phyloP scores from a whole-genome alignment of 805 yeast genomes.

The Starmerella sp. region DNA sequence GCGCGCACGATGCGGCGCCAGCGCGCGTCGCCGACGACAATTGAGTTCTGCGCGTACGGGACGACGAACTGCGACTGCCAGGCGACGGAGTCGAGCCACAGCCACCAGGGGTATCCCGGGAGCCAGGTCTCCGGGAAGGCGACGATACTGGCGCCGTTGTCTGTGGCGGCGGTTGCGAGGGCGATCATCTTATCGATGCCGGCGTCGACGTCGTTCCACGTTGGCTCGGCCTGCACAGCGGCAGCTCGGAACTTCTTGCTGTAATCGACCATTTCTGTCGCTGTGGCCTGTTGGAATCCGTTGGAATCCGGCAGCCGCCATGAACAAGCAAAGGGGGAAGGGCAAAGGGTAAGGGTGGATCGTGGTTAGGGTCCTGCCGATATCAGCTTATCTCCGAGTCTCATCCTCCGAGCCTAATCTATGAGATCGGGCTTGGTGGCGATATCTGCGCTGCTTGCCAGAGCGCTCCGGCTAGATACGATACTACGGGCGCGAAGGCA shows the following conservation, averaged over 20 bases:
- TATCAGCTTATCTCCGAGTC: too few relatives aligned
- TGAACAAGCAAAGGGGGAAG: too few relatives aligned
- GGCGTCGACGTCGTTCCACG: constrained; percentile 15
- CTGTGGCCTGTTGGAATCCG: too few relatives aligned
- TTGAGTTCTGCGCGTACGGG: constrained; percentile 6
- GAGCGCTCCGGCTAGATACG: too few relatives aligned
- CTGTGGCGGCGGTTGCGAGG: constrained; percentile 18
- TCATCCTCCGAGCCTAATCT: too few relatives aligned
- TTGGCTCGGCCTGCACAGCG: constrained; percentile 22
- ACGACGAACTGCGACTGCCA: constrained; percentile 4
- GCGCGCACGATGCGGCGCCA: constrained; percentile 13
- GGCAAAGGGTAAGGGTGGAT: too few relatives aligned
- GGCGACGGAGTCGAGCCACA: constrained; percentile 4
- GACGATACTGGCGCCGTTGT: constrained; percentile 17
- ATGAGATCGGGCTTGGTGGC: too few relatives aligned
- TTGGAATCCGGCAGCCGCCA: too few relatives aligned
- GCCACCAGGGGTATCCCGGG: constrained; percentile 21
- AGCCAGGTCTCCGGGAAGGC: constrained; percentile 22
- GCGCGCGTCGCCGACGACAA: neutral
- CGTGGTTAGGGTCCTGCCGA: too few relatives aligned
- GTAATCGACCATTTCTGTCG: neutral
- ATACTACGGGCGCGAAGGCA: too few relatives aligned
- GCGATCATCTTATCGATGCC: constrained; percentile 16
- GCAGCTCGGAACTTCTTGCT: constrained; percentile 5
- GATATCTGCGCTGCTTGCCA: too few relatives aligned